These are phyloP conservation scores for Iris pallida DNA, from an alignment of 116 monocot species.

Conservation along the genomic window DNA sequence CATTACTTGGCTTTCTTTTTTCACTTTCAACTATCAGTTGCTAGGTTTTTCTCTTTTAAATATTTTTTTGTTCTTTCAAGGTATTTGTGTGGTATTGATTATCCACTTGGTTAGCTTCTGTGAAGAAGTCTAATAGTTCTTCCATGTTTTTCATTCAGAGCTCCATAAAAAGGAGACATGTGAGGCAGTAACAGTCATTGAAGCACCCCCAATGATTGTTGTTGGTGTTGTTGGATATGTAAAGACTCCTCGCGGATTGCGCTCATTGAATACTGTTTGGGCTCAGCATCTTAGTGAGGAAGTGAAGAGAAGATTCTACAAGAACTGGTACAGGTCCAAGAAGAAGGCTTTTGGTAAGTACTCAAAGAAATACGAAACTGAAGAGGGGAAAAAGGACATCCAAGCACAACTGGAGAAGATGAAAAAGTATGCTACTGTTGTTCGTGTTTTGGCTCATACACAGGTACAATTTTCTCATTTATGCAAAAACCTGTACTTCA, in stretches of 20 bases:
- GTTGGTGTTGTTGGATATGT: conserved; percentile 34
- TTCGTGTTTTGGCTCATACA: conserved; percentile 41
- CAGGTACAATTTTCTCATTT: conserved; percentile 9
- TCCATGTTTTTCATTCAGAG: conserved; percentile 3
- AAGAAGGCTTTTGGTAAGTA: conserved; percentile 35
- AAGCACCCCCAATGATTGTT: conserved; percentile 28
- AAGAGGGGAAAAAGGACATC: conserved; percentile 33
- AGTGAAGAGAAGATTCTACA: conserved; percentile 40
- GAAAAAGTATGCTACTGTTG: conserved; percentile 37
- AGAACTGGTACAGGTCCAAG: conserved; percentile 42
- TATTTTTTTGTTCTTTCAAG: too few species aligned
- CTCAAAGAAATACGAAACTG: conserved; percentile 35
- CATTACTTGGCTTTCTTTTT: too few species aligned
- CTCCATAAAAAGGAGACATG: conserved; percentile 34
- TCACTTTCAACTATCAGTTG: too few species aligned
- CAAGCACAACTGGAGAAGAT: conserved; percentile 31
- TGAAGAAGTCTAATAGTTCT: neutral
- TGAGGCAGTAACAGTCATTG: conserved; percentile 27
- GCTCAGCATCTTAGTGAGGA: conserved; percentile 42
- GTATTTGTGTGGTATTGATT: too few species aligned
- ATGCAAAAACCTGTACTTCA: too few species aligned
- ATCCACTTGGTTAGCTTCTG: too few species aligned
- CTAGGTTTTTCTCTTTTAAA: too few species aligned
- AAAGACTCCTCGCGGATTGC: conserved; percentile 37
- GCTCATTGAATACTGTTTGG: conserved; percentile 34